These are phyloP conservation scores for Oryza punctata DNA, from an alignment of 176 grass and related monocot species.

Conservation along the genomic window DNA sequence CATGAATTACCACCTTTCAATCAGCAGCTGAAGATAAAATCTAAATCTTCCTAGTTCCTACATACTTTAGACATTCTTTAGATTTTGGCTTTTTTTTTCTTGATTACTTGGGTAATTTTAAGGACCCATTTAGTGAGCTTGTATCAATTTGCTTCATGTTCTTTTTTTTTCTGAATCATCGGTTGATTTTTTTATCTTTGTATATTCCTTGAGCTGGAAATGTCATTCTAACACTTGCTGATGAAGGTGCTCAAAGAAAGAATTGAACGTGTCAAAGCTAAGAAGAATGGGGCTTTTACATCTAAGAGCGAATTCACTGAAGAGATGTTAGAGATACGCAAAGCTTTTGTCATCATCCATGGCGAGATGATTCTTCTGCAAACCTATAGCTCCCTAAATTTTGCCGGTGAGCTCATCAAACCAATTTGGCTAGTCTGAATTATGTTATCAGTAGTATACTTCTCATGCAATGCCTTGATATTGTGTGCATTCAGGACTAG, in stretches of 20 bases:
- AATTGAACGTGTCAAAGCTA: conserved; percentile 78
- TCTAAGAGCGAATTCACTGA: conserved; percentile 74
- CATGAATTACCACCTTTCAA: background rate
- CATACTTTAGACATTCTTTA: background rate
- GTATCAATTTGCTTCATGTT: background rate
- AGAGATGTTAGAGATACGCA: conserved; percentile 91
- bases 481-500: conserved; percentile 60
- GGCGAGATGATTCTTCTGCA: conserved; percentile 97
- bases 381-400: conserved; percentile 94
- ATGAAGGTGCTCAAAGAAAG: conserved; percentile 83
- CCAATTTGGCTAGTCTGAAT: background rate
- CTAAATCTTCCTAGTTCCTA: background rate
- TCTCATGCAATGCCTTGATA: background rate
- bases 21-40: background rate
- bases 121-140: background rate
- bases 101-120: background rate
- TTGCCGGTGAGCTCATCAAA: conserved; percentile 63
- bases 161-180: background rate
- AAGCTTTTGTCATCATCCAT: conserved; percentile 93
- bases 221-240: background rate
- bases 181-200: conserved; percentile 1
- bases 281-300: conserved; percentile 60
- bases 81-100: background rate
- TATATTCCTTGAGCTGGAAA: background rate
- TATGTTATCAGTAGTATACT: background rate